Conservation (phyloP, 1,139 yeast genomes). For the Saccharomycopsis crataegensis region DNA sequence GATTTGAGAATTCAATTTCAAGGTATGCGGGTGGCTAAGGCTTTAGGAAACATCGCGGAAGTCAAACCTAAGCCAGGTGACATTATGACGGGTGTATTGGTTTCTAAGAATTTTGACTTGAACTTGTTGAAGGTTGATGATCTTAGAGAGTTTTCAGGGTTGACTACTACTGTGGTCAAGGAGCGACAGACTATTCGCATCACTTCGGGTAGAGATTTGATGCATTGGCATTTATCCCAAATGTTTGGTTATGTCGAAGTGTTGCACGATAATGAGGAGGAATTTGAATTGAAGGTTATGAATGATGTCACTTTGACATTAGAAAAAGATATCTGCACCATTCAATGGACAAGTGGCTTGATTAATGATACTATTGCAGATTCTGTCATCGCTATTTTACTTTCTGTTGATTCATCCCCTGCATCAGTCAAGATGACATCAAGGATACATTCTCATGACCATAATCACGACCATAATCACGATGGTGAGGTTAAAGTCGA, state of each 20-base stretch:
- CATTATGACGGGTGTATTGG: slow-evolving; percentile 77
- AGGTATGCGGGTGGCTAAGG: slow-evolving; percentile 81
- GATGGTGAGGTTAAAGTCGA: slow-evolving; percentile 6
- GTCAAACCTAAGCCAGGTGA: slow-evolving; percentile 32
- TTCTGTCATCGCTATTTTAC: slow-evolving; percentile 79
- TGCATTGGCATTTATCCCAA: slow-evolving; percentile 85
- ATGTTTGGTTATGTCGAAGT: slow-evolving; percentile 87
- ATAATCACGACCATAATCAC: slow-evolving; percentile 24
- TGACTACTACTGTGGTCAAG: slow-evolving; percentile 77
- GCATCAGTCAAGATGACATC: slow-evolving; percentile 87
- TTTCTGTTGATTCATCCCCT: slow-evolving; percentile 91
- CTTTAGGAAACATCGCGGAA: slow-evolving; percentile 67
- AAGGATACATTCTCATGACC: slow-evolving; percentile 38
- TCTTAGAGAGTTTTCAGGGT: slow-evolving; percentile 79
- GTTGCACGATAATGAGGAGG: slow-evolving; percentile 48
- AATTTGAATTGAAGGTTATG: slow-evolving; percentile 39
- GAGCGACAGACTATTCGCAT: slow-evolving; percentile 75
- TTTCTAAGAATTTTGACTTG: slow-evolving; percentile 85
- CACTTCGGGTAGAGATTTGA: slow-evolving; percentile 71
- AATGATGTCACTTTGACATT: slow-evolving; percentile 46
- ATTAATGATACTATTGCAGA: slow-evolving; percentile 94
- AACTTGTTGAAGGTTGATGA: slow-evolving; percentile 78
- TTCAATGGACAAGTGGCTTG: slow-evolving; percentile 89
- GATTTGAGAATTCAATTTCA: slow-evolving; percentile 69
- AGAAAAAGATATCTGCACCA: slow-evolving; percentile 41